Base-by-base conservation (phyloP, 768 basidiomycete genomes). In the Baorangia bicolor region DNA sequence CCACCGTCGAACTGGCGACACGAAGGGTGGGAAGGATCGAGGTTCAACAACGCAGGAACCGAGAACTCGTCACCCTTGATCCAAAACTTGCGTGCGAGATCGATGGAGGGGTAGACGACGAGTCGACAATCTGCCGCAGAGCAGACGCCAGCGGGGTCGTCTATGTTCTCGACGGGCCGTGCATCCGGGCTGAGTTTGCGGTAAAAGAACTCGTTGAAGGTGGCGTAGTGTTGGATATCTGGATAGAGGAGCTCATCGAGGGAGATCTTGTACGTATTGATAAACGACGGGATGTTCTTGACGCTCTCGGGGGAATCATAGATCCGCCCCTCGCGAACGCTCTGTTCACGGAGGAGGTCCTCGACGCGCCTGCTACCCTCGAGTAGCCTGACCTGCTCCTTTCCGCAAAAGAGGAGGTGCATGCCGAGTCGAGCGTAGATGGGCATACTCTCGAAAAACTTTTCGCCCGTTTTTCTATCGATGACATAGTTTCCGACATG, bases 121-220 rank as follows among this genome's bases (percentile, higher is more conserved):
- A 94, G 66, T 14, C 92, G 75, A 59, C 82, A 87, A 61, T 94
- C 91, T 0, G 92, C 90, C 0, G 84, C 82, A 18, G 81, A 84
- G 63, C 82, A 82, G 40, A 92, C 71, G 27, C 78, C 76, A 5
- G 65, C 60, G 0, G 80, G 76, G 54, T 88, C 79, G 2, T 79
- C 70, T 6, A 75, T 78, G 9, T 81, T 76, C 47, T 84, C 76
- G 30, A 88, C 78, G 0, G 86, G 86, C 7, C 91, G 81, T 5
- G 83, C 84, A 5, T 69, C 81, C 0, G 81, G 75, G 54, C 77
- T 79, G 49, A 92, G 75, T 63, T 82, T 78, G 39, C 84, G 81
- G 47, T 49, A 60, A 75, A 94, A 94, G 76, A 94, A 92, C 7
- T 85, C 77, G 71, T 93, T 94, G 77, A 94, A 90, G 13, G 73